Base-by-base conservation (phyloP, 345 rosid genomes). In the Euphorbia peplus region DNA sequence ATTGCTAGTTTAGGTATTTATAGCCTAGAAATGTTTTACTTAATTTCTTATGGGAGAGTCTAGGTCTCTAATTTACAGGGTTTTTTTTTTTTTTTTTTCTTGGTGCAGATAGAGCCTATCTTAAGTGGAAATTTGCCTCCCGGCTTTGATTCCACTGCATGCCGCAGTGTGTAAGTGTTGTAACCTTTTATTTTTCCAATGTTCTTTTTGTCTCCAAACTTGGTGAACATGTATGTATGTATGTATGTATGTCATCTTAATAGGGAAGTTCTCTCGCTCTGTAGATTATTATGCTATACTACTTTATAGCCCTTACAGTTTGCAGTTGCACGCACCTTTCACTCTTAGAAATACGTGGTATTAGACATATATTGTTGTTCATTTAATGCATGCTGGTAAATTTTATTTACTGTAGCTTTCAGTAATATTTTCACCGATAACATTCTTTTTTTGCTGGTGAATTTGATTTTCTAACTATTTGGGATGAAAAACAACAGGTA, bases 81-180 rank as follows among this genome's bases (percentile, higher is more conserved):
- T 22, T 41, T 64, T 25, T 60, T 28, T 21, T 52, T 69, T 25
- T 8, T 12, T 5, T 26, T 37, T 69, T 57, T 61, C 6, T 39
- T 62, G 47, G 48, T 75, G 74, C 78, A 75, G 78, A 75, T 75
- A 75, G 78, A 75, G 65, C 78, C 78, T 69, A 75, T 75, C 70
- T 64, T 75, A 73, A 75, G 78, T 69, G 78, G 78, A 58, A 75
- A 75, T 75, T 73, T 75, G 66, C 78, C 78, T 64, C 78, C 78
- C 39, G 78, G 78, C 51, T 72, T 73, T 69, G 67, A 74, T 63
- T 69, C 74, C 26, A 70, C 66, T 64, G 19, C 78, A 64, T 75
- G 78, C 70, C 78, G 78, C 66, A 75, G 78, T 75, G 78, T 75
- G 78, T 75, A 74, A 75, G 78, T 75, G 55, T 39, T 69, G 68